Evolutionary conservation across 371 early-diverging fungal species (phyloP).

Genomic region (Circinella umbellata): DNA sequence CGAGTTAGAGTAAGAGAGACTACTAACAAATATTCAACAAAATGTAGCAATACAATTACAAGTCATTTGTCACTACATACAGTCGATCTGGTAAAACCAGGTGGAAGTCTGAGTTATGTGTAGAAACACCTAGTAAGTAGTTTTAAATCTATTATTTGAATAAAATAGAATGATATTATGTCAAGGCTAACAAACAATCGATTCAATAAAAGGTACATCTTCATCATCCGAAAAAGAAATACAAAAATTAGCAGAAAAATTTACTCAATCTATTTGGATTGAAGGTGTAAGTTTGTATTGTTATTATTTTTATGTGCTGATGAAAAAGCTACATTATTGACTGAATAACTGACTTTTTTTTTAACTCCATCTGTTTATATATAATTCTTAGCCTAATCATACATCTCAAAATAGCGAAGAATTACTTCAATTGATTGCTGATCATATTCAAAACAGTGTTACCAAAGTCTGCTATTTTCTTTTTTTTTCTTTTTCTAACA

Average conservation of each 20-base stretch:
- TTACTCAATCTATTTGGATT: background rate
- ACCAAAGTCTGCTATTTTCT: conserved; percentile 53
- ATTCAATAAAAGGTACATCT: background rate
- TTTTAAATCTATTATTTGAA: background rate
- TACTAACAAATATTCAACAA: no score
- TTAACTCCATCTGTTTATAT: background rate
- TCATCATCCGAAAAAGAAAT: background rate
- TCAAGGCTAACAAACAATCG: no score
- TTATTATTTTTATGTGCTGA: no score
- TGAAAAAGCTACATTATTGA: background rate
- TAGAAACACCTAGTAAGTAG: background rate
- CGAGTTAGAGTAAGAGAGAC: no score
- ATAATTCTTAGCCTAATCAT: conserved; percentile 37
- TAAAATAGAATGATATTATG: background rate
- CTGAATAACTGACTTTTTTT: no score
- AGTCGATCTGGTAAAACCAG: background rate
- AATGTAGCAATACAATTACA: background rate
- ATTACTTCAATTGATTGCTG: conserved; percentile 34
- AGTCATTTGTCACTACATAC: background rate
- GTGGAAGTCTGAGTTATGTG: background rate
- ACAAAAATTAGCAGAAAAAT: background rate
- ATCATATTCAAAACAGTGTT: conserved; percentile 58
- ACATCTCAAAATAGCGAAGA: conserved; percentile 24
- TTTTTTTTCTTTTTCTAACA: no score
- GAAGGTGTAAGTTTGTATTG: background rate